Evolutionary conservation across 345 rosid species (phyloP).

Genomic region (Streptanthus diversifolius): DNA sequence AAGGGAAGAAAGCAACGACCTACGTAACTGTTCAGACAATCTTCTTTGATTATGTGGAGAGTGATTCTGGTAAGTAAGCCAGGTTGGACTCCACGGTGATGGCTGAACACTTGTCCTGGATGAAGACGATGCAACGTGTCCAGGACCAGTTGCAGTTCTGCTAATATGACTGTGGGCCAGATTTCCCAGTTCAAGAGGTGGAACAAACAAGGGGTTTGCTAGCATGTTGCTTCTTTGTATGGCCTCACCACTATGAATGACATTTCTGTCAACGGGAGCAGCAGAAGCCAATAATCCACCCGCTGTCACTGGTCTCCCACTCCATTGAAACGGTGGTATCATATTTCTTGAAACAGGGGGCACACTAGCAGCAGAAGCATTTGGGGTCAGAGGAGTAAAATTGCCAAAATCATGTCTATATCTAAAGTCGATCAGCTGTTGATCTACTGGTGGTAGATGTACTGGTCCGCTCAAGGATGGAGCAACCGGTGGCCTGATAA

Average conservation of each 20-base stretch:
- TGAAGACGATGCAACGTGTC: conserved; percentile 46
- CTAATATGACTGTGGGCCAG: conserved; percentile 38
- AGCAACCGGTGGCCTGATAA: conserved; percentile 40
- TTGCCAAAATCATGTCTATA: conserved; percentile 37
- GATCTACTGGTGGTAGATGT: conserved; percentile 45
- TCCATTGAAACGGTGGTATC: conserved; percentile 51
- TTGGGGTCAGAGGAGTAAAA: conserved; percentile 37
- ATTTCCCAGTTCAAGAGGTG: conserved; percentile 48
- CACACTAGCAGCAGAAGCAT: conserved; percentile 40
- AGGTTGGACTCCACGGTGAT: conserved; percentile 40
- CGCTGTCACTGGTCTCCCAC: conserved; percentile 42
- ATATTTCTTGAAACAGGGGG: conserved; percentile 50
- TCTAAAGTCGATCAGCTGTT: conserved; percentile 44
- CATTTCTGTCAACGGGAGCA: conserved; percentile 40
- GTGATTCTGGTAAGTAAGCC: conserved; percentile 34
- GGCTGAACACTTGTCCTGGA: conserved; percentile 48
- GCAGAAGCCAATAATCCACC: conserved; percentile 41
- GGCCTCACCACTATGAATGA: conserved; percentile 36
- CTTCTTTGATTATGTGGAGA: conserved; percentile 54
- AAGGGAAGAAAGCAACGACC: conserved; percentile 59
- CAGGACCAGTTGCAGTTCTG: conserved; percentile 40
- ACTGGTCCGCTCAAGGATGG: conserved; percentile 45
- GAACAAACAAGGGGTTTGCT: conserved; percentile 51
- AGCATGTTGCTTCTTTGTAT: conserved; percentile 46
- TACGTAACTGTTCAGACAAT: conserved; percentile 61